These are phyloP conservation scores for Diaporthe citriasiana DNA, from an alignment of 2,329 filamentous ascomycete genomes.

Conservation along the genomic window DNA sequence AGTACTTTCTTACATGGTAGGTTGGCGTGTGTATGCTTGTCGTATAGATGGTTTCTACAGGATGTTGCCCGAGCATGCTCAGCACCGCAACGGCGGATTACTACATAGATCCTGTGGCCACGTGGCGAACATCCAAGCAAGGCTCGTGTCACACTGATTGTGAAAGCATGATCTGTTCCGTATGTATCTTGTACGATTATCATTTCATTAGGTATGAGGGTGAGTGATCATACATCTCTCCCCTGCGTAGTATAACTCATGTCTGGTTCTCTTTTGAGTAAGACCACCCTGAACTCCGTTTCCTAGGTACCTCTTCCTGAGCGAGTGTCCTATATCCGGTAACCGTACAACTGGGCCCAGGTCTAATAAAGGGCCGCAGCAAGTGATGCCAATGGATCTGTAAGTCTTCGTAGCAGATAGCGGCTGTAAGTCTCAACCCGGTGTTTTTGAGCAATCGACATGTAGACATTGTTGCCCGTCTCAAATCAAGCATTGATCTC, in stretches of 20 bases:
- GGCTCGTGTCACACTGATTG: background rate
- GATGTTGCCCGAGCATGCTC: no score
- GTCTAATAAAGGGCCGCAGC: conserved; percentile 1
- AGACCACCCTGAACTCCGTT: conserved; percentile 10
- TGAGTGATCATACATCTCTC: conserved; percentile 34
- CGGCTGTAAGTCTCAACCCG: conserved; percentile 1
- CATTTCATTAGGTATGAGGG: conserved; percentile 39
- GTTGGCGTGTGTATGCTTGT: no score
- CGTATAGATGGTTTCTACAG: no score
- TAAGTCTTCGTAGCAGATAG: conserved; percentile 18
- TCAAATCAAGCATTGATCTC: background rate
- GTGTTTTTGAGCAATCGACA: conserved; percentile 1
- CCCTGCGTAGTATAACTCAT: conserved; percentile 31
- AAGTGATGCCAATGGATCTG: conserved; percentile 15
- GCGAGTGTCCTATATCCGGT: conserved; percentile 37
- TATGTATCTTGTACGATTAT: conserved; percentile 39
- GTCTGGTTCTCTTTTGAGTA: conserved; percentile 3
- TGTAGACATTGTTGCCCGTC: conserved; percentile 25
- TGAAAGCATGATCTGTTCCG: background rate
- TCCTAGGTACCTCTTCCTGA: conserved; percentile 35
- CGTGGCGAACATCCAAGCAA: no score
- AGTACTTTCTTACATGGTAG: no score
- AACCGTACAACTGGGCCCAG: conserved; percentile 13
- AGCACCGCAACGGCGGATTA: no score
- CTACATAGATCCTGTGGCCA: no score